phyloP scores from a whole-genome alignment of 202 grass and related monocot genomes.

The Brachypodium distachyon region DNA sequence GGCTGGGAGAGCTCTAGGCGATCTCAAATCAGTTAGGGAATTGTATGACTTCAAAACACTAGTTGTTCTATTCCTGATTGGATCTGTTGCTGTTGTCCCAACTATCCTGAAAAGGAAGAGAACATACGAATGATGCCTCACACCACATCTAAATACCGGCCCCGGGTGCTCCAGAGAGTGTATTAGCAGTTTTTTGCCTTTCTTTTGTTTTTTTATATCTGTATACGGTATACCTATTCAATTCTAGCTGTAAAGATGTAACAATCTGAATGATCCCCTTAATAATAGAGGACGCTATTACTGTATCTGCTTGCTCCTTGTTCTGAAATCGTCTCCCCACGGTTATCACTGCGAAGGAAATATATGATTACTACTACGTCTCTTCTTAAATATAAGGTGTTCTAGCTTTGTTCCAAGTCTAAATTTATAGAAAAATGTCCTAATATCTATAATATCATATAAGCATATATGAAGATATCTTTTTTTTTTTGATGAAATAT shows the following conservation, averaged over 20 bases:
- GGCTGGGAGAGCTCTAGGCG: conserved; percentile 83
- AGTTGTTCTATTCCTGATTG: conserved; percentile 81
- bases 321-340: neutral
- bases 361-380: no score
- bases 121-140: conserved; percentile 54
- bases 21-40: conserved; percentile 85
- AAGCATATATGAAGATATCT: no score
- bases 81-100: conserved; percentile 65
- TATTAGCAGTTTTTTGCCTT: conserved; percentile 9
- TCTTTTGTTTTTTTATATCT: conserved; percentile 27
- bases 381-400: no score
- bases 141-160: conserved; percentile 11
- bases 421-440: no score
- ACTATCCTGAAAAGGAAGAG: conserved; percentile 88
- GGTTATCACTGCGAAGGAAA: neutral
- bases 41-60: conserved; percentile 94
- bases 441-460: no score
- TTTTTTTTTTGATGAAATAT: no score
- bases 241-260: conserved; percentile 44
- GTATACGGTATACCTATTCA: conserved; percentile 28
- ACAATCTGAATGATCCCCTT: conserved; percentile 19
- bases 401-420: no score
- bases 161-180: conserved; percentile 11
- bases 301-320: neutral
- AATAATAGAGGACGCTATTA: conserved; percentile 15